phyloP scores from a whole-genome alignment of 2,329 filamentous ascomycete genomes.

The Aspergillus pseudonomiae region DNA sequence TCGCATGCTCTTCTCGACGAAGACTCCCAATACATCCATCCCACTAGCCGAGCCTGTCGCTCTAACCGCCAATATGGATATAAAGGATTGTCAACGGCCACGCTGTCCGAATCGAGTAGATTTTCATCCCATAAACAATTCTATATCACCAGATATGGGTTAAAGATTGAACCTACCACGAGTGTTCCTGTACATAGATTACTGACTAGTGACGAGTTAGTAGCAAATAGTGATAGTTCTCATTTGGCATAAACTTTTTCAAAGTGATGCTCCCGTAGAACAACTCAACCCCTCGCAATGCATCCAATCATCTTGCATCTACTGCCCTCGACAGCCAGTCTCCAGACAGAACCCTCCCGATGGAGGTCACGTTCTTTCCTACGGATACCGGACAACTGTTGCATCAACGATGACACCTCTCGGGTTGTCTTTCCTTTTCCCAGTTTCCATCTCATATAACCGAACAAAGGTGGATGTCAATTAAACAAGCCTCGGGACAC shows the following conservation, averaged over 20 bases:
- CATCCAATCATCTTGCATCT: conserved; percentile 21
- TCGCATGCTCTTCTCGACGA: neutral
- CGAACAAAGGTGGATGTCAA: neutral
- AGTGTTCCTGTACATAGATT: neutral
- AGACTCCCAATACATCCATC: conserved; percentile 21
- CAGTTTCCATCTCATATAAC: neutral
- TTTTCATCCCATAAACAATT: neutral
- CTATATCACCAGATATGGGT: neutral
- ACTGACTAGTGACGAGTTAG: neutral
- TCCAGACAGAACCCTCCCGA: neutral
- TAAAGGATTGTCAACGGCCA: neutral
- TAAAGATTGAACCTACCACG: neutral
- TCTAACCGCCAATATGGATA: conserved; percentile 4
- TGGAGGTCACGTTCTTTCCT: neutral
- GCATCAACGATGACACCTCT: neutral
- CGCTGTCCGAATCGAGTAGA: neutral
- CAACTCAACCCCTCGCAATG: conserved; percentile 16
- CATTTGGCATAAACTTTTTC: conserved; percentile 14
- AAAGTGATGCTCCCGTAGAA: conserved; percentile 28
- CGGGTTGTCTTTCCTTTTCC: neutral
- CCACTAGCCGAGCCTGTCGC: conserved; percentile 15
- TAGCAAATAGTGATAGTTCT: neutral
- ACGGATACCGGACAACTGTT: conserved; percentile 1
- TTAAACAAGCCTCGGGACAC: conserved; percentile 1
- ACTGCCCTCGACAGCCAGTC: neutral